A percentile compares a stretch with the other conserved stretches of the same genome.
These are phyloP conservation scores for Alisma plantagoaquatica DNA, from an alignment of 106 monocot species.

Conservation along the genomic window DNA sequence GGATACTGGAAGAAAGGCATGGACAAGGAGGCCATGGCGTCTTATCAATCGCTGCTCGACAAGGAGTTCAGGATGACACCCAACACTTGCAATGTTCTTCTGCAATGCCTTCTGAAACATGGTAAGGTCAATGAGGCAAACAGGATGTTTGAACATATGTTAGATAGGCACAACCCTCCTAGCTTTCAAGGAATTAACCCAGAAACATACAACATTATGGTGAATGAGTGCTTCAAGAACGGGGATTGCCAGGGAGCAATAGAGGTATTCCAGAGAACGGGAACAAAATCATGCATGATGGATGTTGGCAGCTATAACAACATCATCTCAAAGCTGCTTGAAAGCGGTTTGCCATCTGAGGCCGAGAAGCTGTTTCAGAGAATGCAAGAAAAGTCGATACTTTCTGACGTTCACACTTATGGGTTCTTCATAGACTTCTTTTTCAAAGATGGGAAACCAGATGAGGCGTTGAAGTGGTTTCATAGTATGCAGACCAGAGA, in stretches of 20 bases:
- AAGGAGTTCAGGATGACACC: constrained; percentile 80
- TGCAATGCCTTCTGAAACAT: constrained; percentile 59
- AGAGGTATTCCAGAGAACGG: constrained; percentile 61
- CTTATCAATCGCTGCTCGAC: constrained; percentile 69
- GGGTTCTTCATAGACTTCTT: constrained; percentile 56
- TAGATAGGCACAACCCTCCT: constrained; percentile 51
- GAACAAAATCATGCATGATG: constrained; percentile 59
- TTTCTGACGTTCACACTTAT: constrained; percentile 51
- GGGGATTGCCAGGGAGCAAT: constrained; percentile 65
- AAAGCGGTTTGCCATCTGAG: constrained; percentile 45
- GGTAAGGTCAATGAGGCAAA: constrained; percentile 60
- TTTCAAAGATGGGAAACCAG: constrained; percentile 40
- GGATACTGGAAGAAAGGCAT: constrained; percentile 65
- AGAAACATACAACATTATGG: constrained; percentile 92
- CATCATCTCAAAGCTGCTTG: constrained; percentile 81
- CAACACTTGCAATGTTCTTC: constrained; percentile 59
- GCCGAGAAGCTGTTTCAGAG: constrained; percentile 72
- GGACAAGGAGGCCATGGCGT: constrained; percentile 96
- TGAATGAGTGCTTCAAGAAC: constrained; percentile 64
- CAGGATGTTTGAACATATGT: constrained; percentile 58
- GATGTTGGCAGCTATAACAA: constrained; percentile 83
- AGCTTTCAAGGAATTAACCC: constrained; percentile 49
- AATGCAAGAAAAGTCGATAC: constrained; percentile 60
- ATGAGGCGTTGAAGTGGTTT: constrained; percentile 59
- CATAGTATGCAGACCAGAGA: constrained; percentile 35